Base-by-base conservation (phyloP, 2,329 filamentous ascomycete genomes). In the Pseudogymnoascus sp. region DNA sequence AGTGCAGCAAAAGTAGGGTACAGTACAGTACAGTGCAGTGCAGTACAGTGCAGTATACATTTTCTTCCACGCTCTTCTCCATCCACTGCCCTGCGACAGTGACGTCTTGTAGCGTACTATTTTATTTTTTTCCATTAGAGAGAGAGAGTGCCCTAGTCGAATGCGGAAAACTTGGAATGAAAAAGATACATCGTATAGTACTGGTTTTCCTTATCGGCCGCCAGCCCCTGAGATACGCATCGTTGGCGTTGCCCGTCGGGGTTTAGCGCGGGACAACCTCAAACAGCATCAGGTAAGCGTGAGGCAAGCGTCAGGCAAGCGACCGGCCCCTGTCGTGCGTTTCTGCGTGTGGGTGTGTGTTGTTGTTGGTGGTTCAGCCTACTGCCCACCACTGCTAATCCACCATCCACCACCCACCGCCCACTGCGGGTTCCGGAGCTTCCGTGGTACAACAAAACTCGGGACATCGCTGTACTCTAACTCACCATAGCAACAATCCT, bases 201-300 rank as follows among this genome's bases (percentile, higher is more conserved):
- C 35, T 11, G 9, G 5, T 11, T 5, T 15, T 50, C 14, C 43
- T 50, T 30, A 50, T 50, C 43, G 43, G 9, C 12, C 9, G 35
- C 43, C 43, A 50, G 43, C 43, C 43, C 43, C 43, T 50, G 43
- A 50, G 43, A 50, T 50, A 8, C 43, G 43, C 43, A 50, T 50
- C 14, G 8, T 11, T 18, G 12, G 12, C 7, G 12, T 15, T 22
- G 20, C 43, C 41, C 3, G 28, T 47, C 41, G 22, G 6, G 41
- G 41, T 28, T 47, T 47, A 47, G 41, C 41, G 41, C 22, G 22
- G 22, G 41, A 47, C 22, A 28, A 28, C 14, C 38, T 47, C 22
- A 47, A 28, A 47, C 41, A 47, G 43, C 22, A 15, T 15, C 43
- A 30, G 25, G 22, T 30, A 50, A 30, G 41, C 41, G 41, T 50